Conservation (phyloP, 2,329 filamentous ascomycete genomes). For the Chaetomiaceae sp. region DNA sequence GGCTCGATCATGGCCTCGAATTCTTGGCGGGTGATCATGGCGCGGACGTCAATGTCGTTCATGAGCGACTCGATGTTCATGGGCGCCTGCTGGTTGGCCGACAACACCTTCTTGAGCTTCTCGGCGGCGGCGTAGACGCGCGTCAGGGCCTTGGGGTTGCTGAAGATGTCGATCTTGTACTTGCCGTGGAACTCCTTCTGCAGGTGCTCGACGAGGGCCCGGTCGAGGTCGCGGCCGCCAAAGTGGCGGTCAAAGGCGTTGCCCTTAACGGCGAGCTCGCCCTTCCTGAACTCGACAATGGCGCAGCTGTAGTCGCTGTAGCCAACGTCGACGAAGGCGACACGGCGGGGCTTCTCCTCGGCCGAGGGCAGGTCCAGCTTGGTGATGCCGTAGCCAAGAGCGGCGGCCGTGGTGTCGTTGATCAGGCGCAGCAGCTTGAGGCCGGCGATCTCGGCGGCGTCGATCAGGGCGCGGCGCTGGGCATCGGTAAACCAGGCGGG, state of each 20-base stretch:
- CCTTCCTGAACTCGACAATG: constrained; percentile 95
- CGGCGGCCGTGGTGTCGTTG: constrained; percentile 96
- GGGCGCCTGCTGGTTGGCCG: constrained; percentile 87
- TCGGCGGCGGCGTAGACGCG: constrained; percentile 86
- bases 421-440: constrained; percentile 90
- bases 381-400: constrained; percentile 95
- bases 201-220: constrained; percentile 90
- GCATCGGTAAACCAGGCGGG: constrained; percentile 96
- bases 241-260: constrained; percentile 95
- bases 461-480: constrained; percentile 83
- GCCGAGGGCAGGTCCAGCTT: constrained; percentile 85
- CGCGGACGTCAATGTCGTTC: constrained; percentile 90
- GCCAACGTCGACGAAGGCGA: constrained; percentile 90
- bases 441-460: constrained; percentile 89
- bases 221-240: constrained; percentile 95
- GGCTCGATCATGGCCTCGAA: constrained; percentile 88
- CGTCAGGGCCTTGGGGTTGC: constrained; percentile 82
- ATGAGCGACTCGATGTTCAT: constrained; percentile 97
- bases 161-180: constrained; percentile 93
- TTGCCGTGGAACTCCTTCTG: constrained; percentile 95
- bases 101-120: constrained; percentile 98
- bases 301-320: constrained; percentile 95
- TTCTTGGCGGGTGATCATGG: constrained; percentile 89
- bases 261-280: constrained; percentile 88
- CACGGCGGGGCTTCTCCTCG: constrained; percentile 88